Conservation (phyloP, 1,139 yeast genomes). For the Candida buenavistaensis region DNA sequence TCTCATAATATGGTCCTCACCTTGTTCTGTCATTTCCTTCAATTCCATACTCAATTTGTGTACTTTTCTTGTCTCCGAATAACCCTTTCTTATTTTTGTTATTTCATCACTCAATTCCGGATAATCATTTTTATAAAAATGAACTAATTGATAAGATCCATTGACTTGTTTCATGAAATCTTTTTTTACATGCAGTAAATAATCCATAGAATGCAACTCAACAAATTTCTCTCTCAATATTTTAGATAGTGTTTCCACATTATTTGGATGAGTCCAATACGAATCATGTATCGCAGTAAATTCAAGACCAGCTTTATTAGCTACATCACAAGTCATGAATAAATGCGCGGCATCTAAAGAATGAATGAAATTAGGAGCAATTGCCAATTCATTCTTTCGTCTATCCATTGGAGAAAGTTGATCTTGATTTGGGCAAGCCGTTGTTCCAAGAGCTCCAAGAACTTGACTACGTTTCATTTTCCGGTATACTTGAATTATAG, state of each 20-base stretch:
- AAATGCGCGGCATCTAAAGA: slow-evolving; percentile 45
- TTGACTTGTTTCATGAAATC: slow-evolving; percentile 28
- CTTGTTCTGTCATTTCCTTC: slow-evolving; percentile 8
- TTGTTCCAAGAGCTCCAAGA: slow-evolving; percentile 6
- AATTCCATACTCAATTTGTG: slow-evolving; percentile 20
- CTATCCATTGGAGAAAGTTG: slow-evolving; percentile 25
- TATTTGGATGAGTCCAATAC: slow-evolving; percentile 43
- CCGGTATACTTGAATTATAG: slow-evolving; percentile 40
- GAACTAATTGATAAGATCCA: slow-evolving; percentile 35
- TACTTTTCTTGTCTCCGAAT: slow-evolving; percentile 8
- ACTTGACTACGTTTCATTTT: slow-evolving; percentile 17
- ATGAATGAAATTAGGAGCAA: slow-evolving; percentile 49
- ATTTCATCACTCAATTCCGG: slow-evolving; percentile 19
- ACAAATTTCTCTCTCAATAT: slow-evolving; percentile 37
- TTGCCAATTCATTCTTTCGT: slow-evolving; percentile 36
- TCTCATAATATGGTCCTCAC: slow-evolving; percentile 6
- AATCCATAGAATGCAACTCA: slow-evolving; percentile 29
- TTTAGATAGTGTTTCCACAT: slow-evolving; percentile 27
- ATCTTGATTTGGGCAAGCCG: slow-evolving; percentile 1
- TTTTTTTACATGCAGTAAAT: slow-evolving; percentile 24
- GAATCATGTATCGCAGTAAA: slow-evolving; percentile 48
- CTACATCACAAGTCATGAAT: slow-evolving; percentile 35
- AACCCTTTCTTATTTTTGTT: slow-evolving; percentile 15
- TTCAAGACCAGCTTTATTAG: slow-evolving; percentile 19
- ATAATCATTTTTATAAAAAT: slow-evolving; percentile 24